These are phyloP conservation scores for Solanum dulcamara DNA, from an alignment of 257 asterid species.

Conservation along the genomic window DNA sequence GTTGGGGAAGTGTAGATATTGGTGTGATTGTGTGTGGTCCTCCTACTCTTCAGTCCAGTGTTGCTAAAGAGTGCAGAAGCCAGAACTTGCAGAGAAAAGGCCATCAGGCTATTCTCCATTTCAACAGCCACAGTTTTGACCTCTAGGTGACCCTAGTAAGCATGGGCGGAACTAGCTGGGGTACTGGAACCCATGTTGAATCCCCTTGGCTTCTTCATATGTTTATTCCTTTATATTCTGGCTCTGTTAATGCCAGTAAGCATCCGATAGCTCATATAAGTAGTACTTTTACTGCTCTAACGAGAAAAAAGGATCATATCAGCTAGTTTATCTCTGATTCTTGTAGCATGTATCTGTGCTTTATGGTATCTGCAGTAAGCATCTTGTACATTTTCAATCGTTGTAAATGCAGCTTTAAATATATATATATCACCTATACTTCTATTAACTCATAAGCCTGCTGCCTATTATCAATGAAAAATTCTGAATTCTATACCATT, in stretches of 20 bases:
- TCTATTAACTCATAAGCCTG: neutral
- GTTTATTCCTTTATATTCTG: neutral
- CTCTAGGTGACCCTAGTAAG: conserved; percentile 19
- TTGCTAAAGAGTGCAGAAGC: conserved; percentile 63
- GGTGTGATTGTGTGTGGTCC: conserved; percentile 87
- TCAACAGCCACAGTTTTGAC: conserved; percentile 89
- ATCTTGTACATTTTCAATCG: neutral
- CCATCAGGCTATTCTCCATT: conserved; percentile 52
- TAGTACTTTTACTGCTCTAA: neutral
- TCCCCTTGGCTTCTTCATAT: neutral
- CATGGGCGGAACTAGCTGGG: neutral
- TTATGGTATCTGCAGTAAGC: neutral
- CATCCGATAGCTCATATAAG: neutral
- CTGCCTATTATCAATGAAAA: neutral
- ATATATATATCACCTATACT: neutral
- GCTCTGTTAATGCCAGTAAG: neutral
- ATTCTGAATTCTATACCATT: neutral
- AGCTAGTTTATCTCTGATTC: neutral
- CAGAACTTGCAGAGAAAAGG: conserved; percentile 36
- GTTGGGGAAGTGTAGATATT: conserved; percentile 63
- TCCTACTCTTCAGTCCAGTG: conserved; percentile 46
- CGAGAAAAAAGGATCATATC: neutral
- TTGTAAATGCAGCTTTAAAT: neutral
- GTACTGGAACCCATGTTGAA: neutral
- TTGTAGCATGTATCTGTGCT: neutral